Base-by-base conservation (phyloP, 2,329 filamentous ascomycete species). In the Metarhizium rileyi region DNA sequence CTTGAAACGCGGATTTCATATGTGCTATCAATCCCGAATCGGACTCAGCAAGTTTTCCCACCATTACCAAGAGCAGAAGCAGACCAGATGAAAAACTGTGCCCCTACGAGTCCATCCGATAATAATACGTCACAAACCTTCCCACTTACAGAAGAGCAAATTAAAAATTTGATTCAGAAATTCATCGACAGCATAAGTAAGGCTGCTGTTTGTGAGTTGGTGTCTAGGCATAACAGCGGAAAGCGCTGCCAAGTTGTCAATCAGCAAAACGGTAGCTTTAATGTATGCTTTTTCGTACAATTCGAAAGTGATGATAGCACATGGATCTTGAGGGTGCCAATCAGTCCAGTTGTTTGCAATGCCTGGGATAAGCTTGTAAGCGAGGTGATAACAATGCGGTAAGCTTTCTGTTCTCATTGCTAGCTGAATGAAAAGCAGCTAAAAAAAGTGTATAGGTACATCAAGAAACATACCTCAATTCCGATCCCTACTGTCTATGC, bases 221-320 rank as follows among this genome's bases (percentile, higher is more conserved):
- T 55, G 33, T 58, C 57, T 44, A 52, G 36, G 25, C 48, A 53
- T 48, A 55, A 57, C 30, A n/a, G 53, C 46, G 55, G 51, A 26
- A 56, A 38, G 42, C 40, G 38, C 10, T 59, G 55, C 47, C 28
- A 38, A 33, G 52, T 61, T 16, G 52, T 55, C n/a, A 48, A 49
- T 14, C 50, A 47, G 41, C 28, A 51, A 5, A 56, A 44, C 46
- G 55, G 58, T 16, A 59, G 57, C 48, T 59, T 56, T 41, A 59
- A 59, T 45, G 49, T 54, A 27, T 59, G 58, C 40, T 59, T 57
- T 50, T 59, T 57, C n/a, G 44, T 59, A 45, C 48, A 52, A 16
- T 58, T 51, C 18, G 18, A 46, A 9, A 9, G 12, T 20, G 38
- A 43, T 16, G 18, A 44, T 43, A 35, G 7, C 10, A 22, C 38